Conservation (phyloP, 768 basidiomycete genomes). For the Phylloporus sp. region DNA sequence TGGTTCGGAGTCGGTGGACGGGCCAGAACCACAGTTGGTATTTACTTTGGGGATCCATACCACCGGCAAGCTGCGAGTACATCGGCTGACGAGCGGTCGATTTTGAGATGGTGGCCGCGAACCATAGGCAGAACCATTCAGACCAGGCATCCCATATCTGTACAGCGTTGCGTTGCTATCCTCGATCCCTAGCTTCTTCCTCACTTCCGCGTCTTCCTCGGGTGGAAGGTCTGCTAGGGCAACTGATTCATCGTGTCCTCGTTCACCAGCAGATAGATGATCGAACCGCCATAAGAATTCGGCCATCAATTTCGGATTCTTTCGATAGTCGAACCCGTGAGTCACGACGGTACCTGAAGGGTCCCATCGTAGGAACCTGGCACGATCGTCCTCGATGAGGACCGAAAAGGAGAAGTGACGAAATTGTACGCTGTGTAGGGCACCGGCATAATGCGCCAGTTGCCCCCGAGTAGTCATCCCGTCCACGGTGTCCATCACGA, state of each 20-base stretch:
- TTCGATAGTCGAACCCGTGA: background rate
- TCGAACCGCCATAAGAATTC: too few species aligned
- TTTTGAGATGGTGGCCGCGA: background rate
- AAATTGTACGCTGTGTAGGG: background rate
- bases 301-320: background rate
- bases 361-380: constrained; percentile 37
- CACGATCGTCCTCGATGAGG: constrained; percentile 21
- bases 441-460: background rate
- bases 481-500: background rate
- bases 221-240: too few species aligned
- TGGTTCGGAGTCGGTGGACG: background rate
- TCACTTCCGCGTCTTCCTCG: too few species aligned
- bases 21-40: background rate
- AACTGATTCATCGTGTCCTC: too few species aligned
- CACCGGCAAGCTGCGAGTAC: background rate
- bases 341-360: constrained; percentile 6
- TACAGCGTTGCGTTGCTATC: background rate
- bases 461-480: background rate
- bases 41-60: background rate
- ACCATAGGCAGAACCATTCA: background rate
- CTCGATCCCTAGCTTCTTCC: background rate
- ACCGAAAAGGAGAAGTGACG: too few species aligned
- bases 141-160: background rate
- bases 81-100: background rate
- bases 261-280: too few species aligned